Conservation (phyloP, 2,329 filamentous ascomycete species). For the Tolypocladium cylindrosporum region DNA sequence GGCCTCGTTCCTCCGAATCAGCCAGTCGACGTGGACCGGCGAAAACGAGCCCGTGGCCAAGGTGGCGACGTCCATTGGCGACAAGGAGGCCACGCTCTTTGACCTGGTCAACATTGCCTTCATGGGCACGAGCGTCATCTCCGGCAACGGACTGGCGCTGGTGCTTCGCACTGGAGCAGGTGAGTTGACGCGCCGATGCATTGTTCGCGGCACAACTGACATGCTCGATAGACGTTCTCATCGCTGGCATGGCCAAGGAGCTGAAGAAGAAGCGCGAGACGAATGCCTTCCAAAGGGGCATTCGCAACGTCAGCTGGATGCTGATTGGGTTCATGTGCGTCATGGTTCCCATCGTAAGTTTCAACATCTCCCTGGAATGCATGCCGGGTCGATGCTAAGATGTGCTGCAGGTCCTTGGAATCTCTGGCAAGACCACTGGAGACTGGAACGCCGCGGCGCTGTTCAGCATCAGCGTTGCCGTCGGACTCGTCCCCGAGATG, state of each 20-base stretch:
- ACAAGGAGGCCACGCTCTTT: slow-evolving; percentile 12
- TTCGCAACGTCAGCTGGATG: slow-evolving; percentile 18
- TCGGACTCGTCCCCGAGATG: slow-evolving; percentile 19
- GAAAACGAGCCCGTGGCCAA: slow-evolving; percentile 17
- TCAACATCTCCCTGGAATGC: no score
- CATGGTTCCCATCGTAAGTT: slow-evolving; percentile 18
- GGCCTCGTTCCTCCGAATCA: slow-evolving; percentile 14
- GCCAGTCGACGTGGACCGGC: slow-evolving; percentile 20
- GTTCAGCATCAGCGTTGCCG: slow-evolving; percentile 18
- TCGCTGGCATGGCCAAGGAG: slow-evolving; percentile 15
- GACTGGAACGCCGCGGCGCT: slow-evolving; percentile 15
- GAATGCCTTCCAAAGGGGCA: slow-evolving; percentile 17
- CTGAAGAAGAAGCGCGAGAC: slow-evolving; percentile 11
- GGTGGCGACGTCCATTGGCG: slow-evolving; percentile 4
- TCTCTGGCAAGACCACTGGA: slow-evolving; percentile 13
- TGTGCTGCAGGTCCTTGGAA: slow-evolving; percentile 10
- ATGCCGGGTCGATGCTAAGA: no score
- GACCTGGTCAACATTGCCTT: slow-evolving; percentile 15
- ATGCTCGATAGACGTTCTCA: slow-evolving; percentile 9
- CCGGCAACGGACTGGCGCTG: slow-evolving; percentile 14
- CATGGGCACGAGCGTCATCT: slow-evolving; percentile 18
- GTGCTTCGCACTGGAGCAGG: slow-evolving; percentile 13
- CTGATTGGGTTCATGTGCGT: slow-evolving; percentile 17
- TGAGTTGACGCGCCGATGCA: not conserved
- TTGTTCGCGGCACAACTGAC: not conserved